Percentiles rank a stretch among this genome's conserved stretches.
phyloP scores from a whole-genome alignment of 1,284 basidiomycete genomes.

The Ganoderma meredithae region DNA sequence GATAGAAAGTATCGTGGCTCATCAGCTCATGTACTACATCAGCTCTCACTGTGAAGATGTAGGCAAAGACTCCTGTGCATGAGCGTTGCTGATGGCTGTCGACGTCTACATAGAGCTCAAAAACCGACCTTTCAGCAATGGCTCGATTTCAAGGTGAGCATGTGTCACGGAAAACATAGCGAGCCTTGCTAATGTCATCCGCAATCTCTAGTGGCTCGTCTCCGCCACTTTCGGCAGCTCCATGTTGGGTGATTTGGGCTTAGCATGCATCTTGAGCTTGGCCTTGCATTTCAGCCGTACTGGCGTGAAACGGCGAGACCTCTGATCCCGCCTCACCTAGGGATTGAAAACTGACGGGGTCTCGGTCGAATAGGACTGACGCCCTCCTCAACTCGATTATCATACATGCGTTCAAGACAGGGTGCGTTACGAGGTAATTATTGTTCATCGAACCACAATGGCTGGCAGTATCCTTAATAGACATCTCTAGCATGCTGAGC shows the following conservation, averaged over 20 bases:
- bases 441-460: no score
- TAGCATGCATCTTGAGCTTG: conserved; percentile 1
- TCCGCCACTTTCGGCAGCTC: neutral
- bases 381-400: conserved; percentile 6
- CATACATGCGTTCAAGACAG: neutral
- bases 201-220: neutral
- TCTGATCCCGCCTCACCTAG: neutral
- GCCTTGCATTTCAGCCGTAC: neutral
- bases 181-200: neutral
- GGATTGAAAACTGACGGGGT: neutral
- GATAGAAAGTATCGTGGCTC: no score
- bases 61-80: neutral
- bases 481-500: conserved; percentile 1
- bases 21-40: neutral
- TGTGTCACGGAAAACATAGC: no score
- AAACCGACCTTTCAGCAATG: neutral
- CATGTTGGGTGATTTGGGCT: neutral
- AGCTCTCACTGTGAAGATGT: conserved; percentile 5
- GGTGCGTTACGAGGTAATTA: neutral
- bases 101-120: neutral
- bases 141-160: neutral
- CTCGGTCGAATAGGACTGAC: neutral
- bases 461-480: no score
- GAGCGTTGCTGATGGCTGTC: neutral
- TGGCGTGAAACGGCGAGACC: neutral